Percentiles rank a stretch among this genome's conserved stretches.
phyloP scores from a whole-genome alignment of 306 rosid genomes.

The Abrus pulchellus region DNA sequence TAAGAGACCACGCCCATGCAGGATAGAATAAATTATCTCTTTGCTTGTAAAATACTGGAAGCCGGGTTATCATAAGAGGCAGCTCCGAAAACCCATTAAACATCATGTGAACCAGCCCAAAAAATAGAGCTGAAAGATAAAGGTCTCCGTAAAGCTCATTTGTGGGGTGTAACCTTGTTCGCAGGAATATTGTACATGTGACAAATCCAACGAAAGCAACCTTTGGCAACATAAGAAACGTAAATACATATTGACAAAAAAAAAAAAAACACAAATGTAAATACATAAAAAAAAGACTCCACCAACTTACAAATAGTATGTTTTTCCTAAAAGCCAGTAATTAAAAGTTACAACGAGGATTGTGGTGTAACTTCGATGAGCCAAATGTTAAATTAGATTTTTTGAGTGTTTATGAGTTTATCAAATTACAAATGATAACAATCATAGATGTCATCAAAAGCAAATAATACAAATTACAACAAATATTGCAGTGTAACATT shows the following conservation, averaged over 20 bases:
- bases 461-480: not conserved
- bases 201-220: slow-evolving; percentile 88
- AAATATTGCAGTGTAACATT: not conserved
- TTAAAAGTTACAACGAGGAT: no score
- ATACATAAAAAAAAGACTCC: not conserved
- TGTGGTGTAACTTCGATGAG: not conserved
- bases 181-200: slow-evolving; percentile 76
- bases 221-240: slow-evolving; percentile 46
- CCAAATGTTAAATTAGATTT: not conserved
- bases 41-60: slow-evolving; percentile 90
- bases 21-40: slow-evolving; percentile 88
- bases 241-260: not conserved
- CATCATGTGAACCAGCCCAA: slow-evolving; percentile 91
- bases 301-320: no score
- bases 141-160: slow-evolving; percentile 72
- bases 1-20: slow-evolving; percentile 85
- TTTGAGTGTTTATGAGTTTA: not conserved
- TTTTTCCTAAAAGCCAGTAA: no score
- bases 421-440: not conserved
- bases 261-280: not conserved
- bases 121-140: slow-evolving; percentile 84
- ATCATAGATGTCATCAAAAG: not conserved
- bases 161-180: slow-evolving; percentile 70
- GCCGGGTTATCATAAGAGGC: slow-evolving; percentile 81
- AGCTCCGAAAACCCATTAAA: slow-evolving; percentile 90